A percentile compares a stretch with the other conserved stretches of the same genome.
Conservation (phyloP, 192 early-diverging fungal genomes). For the Coemansia javaensis region DNA sequence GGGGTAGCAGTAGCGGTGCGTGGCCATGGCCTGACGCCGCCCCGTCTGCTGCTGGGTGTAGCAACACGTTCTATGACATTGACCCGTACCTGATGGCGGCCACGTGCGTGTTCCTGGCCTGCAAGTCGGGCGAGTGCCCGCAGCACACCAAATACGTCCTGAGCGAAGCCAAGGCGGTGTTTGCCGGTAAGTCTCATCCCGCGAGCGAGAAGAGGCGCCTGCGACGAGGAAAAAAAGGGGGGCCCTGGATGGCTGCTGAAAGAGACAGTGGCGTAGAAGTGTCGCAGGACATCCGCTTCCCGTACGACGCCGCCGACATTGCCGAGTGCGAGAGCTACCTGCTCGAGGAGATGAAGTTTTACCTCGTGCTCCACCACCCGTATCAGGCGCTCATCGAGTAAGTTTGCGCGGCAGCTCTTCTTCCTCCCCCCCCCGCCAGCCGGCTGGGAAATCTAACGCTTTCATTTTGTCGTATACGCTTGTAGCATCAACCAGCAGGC, state of each 20-base stretch:
- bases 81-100: constrained; percentile 75
- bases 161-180: constrained; percentile 37
- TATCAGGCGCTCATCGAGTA: constrained; percentile 72
- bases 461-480: too few relatives aligned
- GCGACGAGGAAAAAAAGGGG: too few relatives aligned
- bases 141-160: constrained; percentile 58
- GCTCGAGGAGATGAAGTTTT: constrained; percentile 87
- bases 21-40: too few relatives aligned
- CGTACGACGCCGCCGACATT: constrained; percentile 68
- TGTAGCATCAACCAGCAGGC: constrained; percentile 31
- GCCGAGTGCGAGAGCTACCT: constrained; percentile 93
- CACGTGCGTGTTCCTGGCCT: constrained; percentile 83
- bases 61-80: constrained; percentile 66
- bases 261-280: constrained; percentile 7
- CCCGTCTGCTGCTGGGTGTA: constrained; percentile 23
- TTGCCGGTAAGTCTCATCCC: constrained; percentile 41
- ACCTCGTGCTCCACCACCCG: constrained; percentile 83
- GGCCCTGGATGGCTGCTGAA: background rate
- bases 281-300: constrained; percentile 38
- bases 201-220: too few relatives aligned
- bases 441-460: too few relatives aligned
- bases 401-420: constrained; percentile 13
- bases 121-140: constrained; percentile 82
- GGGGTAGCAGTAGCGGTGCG: background rate
- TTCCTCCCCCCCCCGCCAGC: too few relatives aligned